Conservation (phyloP, 768 basidiomycete genomes). For the Mycena haematopus region DNA sequence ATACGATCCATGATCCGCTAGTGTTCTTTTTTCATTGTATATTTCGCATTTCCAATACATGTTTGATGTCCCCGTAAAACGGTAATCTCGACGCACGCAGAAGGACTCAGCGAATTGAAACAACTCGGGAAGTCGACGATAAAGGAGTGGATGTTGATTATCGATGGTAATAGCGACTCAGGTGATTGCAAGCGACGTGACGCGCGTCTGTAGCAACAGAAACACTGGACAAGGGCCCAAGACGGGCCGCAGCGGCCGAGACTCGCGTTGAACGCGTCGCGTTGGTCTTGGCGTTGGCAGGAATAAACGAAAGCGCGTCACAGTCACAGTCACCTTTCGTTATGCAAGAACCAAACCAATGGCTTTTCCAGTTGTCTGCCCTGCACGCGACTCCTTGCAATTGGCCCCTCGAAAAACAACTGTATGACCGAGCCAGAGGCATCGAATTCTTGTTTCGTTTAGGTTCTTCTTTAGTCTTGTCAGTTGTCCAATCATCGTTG, state of each 20-base stretch:
- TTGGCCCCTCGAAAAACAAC: constrained; percentile 67
- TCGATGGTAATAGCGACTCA: constrained; percentile 18
- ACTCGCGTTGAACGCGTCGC: not conserved
- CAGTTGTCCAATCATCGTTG: constrained; percentile 40
- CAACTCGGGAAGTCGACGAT: not conserved
- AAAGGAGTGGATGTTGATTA: constrained; percentile 26
- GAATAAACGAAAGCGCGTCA: not conserved
- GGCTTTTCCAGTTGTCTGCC: constrained; percentile 71
- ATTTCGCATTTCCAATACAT: not conserved
- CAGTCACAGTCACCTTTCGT: not conserved
- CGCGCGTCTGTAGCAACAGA: not conserved
- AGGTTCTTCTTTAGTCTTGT: constrained; percentile 80
- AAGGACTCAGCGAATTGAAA: not conserved
- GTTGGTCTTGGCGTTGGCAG: no score
- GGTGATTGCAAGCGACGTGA: constrained; percentile 9
- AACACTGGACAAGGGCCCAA: not conserved
- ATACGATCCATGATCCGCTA: not conserved
- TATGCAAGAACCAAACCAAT: constrained; percentile 53
- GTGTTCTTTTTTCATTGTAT: not conserved
- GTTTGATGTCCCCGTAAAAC: constrained; percentile 3
- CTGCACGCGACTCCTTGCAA: constrained; percentile 65
- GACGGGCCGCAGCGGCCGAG: not conserved
- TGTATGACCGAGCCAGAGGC: constrained; percentile 81
- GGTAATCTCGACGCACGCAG: constrained; percentile 9
- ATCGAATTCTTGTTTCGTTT: constrained; percentile 87